Conservation (phyloP, 768 basidiomycete genomes). For the Boletus subcaerulescens region DNA sequence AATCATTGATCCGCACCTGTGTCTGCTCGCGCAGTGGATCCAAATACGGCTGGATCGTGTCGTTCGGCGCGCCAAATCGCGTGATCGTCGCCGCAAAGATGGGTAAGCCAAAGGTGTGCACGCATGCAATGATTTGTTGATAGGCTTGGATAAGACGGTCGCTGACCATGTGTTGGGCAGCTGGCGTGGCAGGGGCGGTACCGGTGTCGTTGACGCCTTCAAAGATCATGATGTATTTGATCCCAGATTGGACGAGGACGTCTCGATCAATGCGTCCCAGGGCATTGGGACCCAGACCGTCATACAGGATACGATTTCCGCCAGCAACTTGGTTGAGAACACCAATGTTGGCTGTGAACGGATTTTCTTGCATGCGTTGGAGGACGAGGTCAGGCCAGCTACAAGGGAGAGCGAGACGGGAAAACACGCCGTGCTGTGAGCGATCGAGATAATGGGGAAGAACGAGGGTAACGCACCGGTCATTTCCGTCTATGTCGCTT, state of each 20-base stretch:
- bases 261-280: constrained; percentile 1
- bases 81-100: constrained; percentile 6
- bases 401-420: not conserved
- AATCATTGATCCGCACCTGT: constrained; percentile 1
- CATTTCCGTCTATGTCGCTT: constrained; percentile 1
- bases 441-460: not conserved
- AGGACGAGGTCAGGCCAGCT: constrained; percentile 4
- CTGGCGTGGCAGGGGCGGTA: not conserved
- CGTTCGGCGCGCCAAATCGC: not conserved
- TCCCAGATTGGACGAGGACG: constrained; percentile 1
- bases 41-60: not conserved
- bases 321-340: not conserved
- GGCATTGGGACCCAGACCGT: not conserved
- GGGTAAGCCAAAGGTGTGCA: not conserved
- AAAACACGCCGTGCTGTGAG: not conserved
- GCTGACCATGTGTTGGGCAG: not conserved
- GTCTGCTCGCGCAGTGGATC: not conserved
- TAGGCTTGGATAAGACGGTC: constrained; percentile 7
- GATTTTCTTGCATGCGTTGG: constrained; percentile 2
- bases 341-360: not conserved
- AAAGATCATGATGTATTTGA: constrained; percentile 6
- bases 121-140: not conserved
- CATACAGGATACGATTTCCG: not conserved
- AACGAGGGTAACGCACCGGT: not conserved
- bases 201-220: constrained; percentile 11